Conservation (phyloP, 2,329 filamentous ascomycete species). For the Kalmusia sp. region DNA sequence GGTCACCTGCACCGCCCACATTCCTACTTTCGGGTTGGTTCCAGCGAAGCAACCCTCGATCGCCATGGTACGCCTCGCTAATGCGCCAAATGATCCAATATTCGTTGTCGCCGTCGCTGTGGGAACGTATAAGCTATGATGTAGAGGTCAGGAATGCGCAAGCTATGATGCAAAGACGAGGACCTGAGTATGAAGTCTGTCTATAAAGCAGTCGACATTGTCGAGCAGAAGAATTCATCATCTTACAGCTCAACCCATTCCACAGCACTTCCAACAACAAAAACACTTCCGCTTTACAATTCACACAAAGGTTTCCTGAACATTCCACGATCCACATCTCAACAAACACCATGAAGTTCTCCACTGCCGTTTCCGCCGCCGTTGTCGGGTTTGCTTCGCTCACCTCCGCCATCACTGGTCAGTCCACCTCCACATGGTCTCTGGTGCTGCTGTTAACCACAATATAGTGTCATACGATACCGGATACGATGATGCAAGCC, state of each 20-base stretch:
- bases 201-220: conserved; percentile 37
- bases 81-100: conserved; percentile 26
- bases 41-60: conserved; percentile 24
- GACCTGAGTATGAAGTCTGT: conserved; percentile 10
- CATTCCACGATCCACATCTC: conserved; percentile 4
- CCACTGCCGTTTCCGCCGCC: conserved; percentile 28
- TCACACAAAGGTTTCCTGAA: conserved; percentile 1
- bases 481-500: conserved; percentile 69
- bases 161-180: conserved; percentile 21
- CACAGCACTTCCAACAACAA: conserved; percentile 12
- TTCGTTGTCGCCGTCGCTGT: conserved; percentile 25
- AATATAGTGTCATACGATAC: conserved; percentile 71
- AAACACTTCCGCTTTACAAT: conserved; percentile 8
- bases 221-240: conserved; percentile 22
- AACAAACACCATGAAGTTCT: conserved; percentile 43
- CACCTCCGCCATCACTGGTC: conserved; percentile 43
- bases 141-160: too few species aligned
- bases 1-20: conserved; percentile 37
- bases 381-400: conserved; percentile 37
- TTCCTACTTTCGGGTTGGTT: conserved; percentile 27
- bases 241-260: conserved; percentile 16
- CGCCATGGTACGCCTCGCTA: conserved; percentile 29
- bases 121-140: conserved; percentile 5
- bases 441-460: conserved; percentile 6
- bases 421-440: not conserved